phyloP scores from a whole-genome alignment of 2,329 filamentous ascomycete species.

The Fusarium sp. region DNA sequence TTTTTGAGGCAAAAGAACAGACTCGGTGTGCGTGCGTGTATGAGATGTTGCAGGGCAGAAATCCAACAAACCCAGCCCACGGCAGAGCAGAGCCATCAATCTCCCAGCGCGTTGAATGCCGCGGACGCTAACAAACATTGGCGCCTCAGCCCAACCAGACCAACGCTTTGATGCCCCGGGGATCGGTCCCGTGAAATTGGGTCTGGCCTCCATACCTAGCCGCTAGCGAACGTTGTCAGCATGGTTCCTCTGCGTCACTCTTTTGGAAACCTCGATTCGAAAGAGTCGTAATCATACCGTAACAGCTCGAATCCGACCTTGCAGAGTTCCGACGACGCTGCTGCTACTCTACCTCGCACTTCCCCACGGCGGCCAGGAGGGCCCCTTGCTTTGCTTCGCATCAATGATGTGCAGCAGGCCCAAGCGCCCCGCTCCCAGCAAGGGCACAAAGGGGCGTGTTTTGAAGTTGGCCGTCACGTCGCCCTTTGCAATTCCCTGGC shows the following conservation, averaged over 20 bases:
- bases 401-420: constrained; percentile 44
- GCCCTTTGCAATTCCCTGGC: constrained; percentile 26
- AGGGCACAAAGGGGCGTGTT: constrained; percentile 24
- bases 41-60: background rate
- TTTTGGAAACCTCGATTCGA: constrained; percentile 11
- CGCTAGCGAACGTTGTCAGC: background rate
- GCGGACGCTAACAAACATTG: constrained; percentile 33
- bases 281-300: background rate
- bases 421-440: constrained; percentile 33
- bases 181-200: constrained; percentile 32
- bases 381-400: constrained; percentile 33
- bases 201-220: background rate
- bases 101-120: constrained; percentile 6
- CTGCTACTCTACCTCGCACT: constrained; percentile 27
- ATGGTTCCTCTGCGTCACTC: background rate
- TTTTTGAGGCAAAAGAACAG: background rate
- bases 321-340: constrained; percentile 3
- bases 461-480: constrained; percentile 25
- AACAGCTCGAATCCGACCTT: background rate
- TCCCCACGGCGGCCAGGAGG: constrained; percentile 33
- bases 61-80: background rate
- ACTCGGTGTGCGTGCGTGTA: background rate
- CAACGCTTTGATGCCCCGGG: constrained; percentile 26
- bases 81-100: constrained; percentile 12
- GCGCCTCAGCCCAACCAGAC: constrained; percentile 13